These are phyloP conservation scores for Hypoxylon lienhwacheense DNA, from an alignment of 495 filamentous ascomycete genomes.

Conservation along the genomic window DNA sequence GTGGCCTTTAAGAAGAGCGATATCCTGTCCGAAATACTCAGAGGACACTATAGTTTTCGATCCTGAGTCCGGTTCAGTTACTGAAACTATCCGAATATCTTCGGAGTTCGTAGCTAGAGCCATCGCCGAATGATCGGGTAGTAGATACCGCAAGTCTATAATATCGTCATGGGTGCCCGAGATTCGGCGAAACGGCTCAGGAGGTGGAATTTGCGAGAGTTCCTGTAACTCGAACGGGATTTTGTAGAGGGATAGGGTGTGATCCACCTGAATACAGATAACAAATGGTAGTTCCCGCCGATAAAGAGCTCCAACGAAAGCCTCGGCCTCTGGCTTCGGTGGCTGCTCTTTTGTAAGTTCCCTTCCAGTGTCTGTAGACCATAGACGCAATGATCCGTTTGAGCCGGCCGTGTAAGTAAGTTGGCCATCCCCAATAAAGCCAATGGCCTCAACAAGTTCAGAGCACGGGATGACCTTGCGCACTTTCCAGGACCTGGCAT, in stretches of 20 bases:
- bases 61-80: conserved; percentile 38
- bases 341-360: conserved; percentile 77
- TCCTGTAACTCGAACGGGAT: conserved; percentile 39
- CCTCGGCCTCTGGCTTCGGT: conserved; percentile 59
- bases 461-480: conserved; percentile 80
- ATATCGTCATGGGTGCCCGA: conserved; percentile 98
- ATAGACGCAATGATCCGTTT: conserved; percentile 78
- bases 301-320: conserved; percentile 71
- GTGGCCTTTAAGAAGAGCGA: conserved; percentile 82
- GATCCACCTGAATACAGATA: conserved; percentile 84
- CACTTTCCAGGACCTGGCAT: conserved; percentile 79
- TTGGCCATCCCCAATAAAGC: conserved; percentile 70
- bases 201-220: conserved; percentile 36
- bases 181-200: conserved; percentile 66
- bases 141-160: conserved; percentile 85
- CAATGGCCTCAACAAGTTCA: conserved; percentile 80
- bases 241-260: conserved; percentile 78
- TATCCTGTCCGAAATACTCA: conserved; percentile 82
- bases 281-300: conserved; percentile 63
- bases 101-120: conserved; percentile 95
- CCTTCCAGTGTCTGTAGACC: conserved; percentile 71
- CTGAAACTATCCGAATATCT: conserved; percentile 81
- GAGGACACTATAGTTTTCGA: conserved; percentile 40
- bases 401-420: conserved; percentile 85
- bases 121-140: conserved; percentile 74